phyloP scores from a whole-genome alignment of 352 stramenopile genomes.

The Aphanomyces astaci region DNA sequence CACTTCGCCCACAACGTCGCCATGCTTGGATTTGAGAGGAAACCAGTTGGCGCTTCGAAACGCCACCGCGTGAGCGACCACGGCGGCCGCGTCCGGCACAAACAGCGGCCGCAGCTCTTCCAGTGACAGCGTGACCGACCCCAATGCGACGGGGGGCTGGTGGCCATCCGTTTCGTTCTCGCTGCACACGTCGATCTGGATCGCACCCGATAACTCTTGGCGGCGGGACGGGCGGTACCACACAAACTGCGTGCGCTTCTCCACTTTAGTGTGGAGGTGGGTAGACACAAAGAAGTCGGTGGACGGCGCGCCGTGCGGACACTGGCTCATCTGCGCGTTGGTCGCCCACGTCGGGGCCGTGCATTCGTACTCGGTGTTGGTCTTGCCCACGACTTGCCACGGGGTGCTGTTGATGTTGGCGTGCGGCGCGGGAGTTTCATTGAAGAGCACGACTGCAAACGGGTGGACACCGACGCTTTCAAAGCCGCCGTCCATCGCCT shows the following conservation, averaged over 20 bases:
- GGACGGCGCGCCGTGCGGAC: conserved; percentile 56
- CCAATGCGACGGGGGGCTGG: neutral
- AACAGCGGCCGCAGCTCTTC: conserved; percentile 21
- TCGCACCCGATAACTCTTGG: conserved; percentile 2
- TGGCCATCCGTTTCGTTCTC: conserved; percentile 12
- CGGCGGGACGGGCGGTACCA: conserved; percentile 18
- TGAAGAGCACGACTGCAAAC: conserved; percentile 65
- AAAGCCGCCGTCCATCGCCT: neutral
- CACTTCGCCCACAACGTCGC: conserved; percentile 9
- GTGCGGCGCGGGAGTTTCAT: neutral
- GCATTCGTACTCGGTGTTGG: conserved; percentile 80
- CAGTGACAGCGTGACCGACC: conserved; percentile 13
- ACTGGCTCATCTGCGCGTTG: conserved; percentile 47
- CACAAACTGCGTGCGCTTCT: neutral
- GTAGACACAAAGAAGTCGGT: conserved; percentile 42
- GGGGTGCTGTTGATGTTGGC: conserved; percentile 2
- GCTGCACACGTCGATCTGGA: conserved; percentile 20
- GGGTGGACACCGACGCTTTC: conserved; percentile 32
- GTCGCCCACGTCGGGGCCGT: conserved; percentile 58
- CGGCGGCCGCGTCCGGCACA: neutral
- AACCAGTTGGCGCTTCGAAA: conserved; percentile 19
- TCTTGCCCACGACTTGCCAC: conserved; percentile 50
- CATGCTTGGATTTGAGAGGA: neutral
- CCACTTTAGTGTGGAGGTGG: conserved; percentile 4
- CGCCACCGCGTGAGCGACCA: neutral